Evolutionary conservation across 176 grass and related monocot genomes (phyloP).

Genomic region (Cenchrus fungigraminus): DNA sequence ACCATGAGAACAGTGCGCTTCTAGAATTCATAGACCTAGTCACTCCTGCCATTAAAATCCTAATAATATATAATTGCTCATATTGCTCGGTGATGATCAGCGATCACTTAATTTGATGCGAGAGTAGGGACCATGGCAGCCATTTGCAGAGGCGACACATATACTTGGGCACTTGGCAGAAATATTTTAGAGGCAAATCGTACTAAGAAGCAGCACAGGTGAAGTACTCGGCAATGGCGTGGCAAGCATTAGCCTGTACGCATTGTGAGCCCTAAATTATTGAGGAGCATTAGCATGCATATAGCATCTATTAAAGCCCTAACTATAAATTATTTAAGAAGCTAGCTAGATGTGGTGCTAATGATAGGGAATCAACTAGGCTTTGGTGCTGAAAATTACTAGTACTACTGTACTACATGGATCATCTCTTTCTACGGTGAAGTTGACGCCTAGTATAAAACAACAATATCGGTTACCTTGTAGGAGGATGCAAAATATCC

Average conservation of each 20-base stretch:
- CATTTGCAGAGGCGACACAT: slow-evolving; percentile 15
- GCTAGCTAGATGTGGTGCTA: slow-evolving; percentile 35
- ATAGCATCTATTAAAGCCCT: slow-evolving; percentile 41
- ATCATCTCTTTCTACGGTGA: slow-evolving; percentile 21
- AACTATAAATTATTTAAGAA: background rate
- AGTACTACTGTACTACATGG: background rate
- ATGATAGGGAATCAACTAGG: slow-evolving; percentile 47
- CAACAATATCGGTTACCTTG: slow-evolving; percentile 12
- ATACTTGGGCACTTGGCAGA: background rate
- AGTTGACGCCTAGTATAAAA: slow-evolving; percentile 20
- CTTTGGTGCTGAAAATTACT: slow-evolving; percentile 43
- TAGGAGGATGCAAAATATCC: slow-evolving; percentile 42
- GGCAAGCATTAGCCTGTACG: slow-evolving; percentile 41
- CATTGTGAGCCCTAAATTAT: background rate
- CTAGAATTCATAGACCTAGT: slow-evolving; percentile 45
- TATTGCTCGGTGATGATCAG: slow-evolving; percentile 15
- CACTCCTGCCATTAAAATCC: slow-evolving; percentile 5
- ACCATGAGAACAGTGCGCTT: slow-evolving; percentile 56
- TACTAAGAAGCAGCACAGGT: slow-evolving; percentile 17
- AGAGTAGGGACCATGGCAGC: slow-evolving; percentile 36
- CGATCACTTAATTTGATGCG: slow-evolving; percentile 36
- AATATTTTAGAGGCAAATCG: slow-evolving; percentile 28
- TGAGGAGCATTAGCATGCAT: slow-evolving; percentile 38
- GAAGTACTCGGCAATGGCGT: slow-evolving; percentile 47
- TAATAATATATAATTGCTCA: background rate